Base-by-base conservation (phyloP, 2,329 filamentous ascomycete species). In the Aureobasidium melanogenum region DNA sequence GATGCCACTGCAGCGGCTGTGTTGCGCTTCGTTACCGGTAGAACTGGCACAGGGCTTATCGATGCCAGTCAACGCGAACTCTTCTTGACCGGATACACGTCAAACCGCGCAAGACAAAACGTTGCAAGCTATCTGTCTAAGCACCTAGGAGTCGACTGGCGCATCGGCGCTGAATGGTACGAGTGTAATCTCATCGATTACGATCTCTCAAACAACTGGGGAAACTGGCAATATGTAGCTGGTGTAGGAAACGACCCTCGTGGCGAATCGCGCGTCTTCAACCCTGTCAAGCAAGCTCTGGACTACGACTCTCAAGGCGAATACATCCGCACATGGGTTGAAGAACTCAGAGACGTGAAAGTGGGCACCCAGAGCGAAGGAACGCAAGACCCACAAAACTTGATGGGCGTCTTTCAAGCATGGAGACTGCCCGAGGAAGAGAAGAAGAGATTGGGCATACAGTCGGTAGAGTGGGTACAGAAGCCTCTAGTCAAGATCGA, bases 161-260 rank as follows among this genome's bases (percentile, higher is more conserved):
- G 88, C 0, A 80, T 89, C 15, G 89, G 89, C 0, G 89, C 88
- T 0, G 89, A 92, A 70, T 93, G 88, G 87, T 93, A 92, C 69
- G 89, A 93, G 70, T 83, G 81, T 69, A 76, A 88, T 69, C 78
- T 92, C 3, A 78, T 87, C 32, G 89, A 94, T 70, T 91, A 92
- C 69, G 89, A 93, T 66, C 80, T 88, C 0, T 84, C 82, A 15
- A 87, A 81, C 63, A 92, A 92, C 66, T 93, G 88, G 88, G 60
- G 59, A 5, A 64, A 64, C 52, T 92, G 88, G 89, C 88, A 91
- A 71, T 93, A 93, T 64, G 83, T 89, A 0, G 82, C 88, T 0
- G 89, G 89, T 0, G 88, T 93, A 0, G 89, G 89, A 8, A 92
- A 91, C 65, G 88, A 93, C 66, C 89, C 88, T 0, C 77, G 88